Conservation (phyloP, 2,329 filamentous ascomycete genomes). For the Scleromitrula shiraiana region DNA sequence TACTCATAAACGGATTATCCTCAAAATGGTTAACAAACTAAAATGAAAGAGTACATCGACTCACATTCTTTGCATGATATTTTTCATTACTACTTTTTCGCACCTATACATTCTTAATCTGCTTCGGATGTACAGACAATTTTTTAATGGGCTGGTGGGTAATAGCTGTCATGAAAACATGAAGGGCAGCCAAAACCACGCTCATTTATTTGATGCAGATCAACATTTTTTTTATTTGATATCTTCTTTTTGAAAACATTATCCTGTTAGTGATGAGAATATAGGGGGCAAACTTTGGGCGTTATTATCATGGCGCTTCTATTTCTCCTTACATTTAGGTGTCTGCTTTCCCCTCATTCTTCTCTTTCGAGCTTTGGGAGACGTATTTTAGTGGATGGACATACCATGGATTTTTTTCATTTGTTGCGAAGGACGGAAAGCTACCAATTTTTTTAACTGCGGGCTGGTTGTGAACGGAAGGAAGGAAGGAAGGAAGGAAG, state of each 20-base stretch:
- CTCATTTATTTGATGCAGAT: slow-evolving; percentile 18
- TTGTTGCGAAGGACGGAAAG: slow-evolving; percentile 1
- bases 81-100: slow-evolving; percentile 6
- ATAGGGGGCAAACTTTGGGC: slow-evolving; percentile 17
- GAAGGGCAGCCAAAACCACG: slow-evolving; percentile 17
- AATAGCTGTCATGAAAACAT: slow-evolving; percentile 16
- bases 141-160: slow-evolving; percentile 16
- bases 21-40: background rate
- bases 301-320: slow-evolving; percentile 15
- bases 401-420: slow-evolving; percentile 21
- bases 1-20: slow-evolving; percentile 18
- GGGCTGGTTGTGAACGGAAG: background rate
- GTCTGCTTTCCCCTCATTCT: slow-evolving; percentile 3
- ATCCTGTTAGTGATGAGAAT: slow-evolving; percentile 14
- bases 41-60: slow-evolving; percentile 1
- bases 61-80: slow-evolving; percentile 7
- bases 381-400: slow-evolving; percentile 21
- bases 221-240: slow-evolving; percentile 9
- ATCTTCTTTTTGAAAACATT: slow-evolving; percentile 13
- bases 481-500: slow-evolving; percentile 3
- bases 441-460: slow-evolving; percentile 4
- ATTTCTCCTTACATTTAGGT: background rate
- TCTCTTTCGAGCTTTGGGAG: slow-evolving; percentile 9
- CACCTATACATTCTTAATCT: slow-evolving; percentile 25
- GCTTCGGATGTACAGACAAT: slow-evolving; percentile 25